These are phyloP conservation scores for Phyllosticta capitalensis DNA, from an alignment of 2,329 filamentous ascomycete genomes.

Conservation along the genomic window DNA sequence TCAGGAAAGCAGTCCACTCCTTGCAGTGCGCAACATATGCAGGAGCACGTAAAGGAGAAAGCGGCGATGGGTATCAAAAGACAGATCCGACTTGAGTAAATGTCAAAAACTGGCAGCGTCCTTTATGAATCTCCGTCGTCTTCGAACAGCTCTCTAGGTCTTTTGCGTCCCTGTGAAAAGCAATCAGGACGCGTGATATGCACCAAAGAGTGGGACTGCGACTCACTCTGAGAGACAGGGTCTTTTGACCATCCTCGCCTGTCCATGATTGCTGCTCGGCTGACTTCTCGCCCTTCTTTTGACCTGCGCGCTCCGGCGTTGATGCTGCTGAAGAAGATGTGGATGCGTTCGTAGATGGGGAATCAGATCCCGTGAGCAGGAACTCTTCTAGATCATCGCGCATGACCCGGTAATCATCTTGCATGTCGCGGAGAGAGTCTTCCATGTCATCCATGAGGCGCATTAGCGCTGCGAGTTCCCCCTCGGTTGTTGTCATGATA, in stretches of 20 bases:
- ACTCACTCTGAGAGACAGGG: not conserved
- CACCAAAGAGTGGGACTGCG: not conserved
- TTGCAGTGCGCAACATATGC: too few species aligned
- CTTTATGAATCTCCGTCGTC: not conserved
- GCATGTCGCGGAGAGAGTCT: not conserved
- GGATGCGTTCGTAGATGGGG: not conserved
- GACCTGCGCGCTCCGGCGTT: not conserved
- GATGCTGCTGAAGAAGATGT: not conserved
- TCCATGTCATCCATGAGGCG: not conserved
- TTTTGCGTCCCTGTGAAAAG: not conserved
- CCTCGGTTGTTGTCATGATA: not conserved
- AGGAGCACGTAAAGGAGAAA: too few species aligned
- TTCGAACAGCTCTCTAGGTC: not conserved
- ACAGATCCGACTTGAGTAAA: too few species aligned
- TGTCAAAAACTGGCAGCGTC: too few species aligned
- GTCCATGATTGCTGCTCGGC: not conserved
- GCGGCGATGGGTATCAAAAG: too few species aligned
- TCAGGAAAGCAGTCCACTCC: too few species aligned
- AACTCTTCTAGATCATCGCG: not conserved
- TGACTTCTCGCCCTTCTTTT: not conserved
- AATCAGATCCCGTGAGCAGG: not conserved
- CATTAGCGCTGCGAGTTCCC: not conserved
- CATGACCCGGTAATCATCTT: not conserved
- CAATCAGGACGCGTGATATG: not conserved
- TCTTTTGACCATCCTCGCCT: not conserved